A percentile compares a stretch with the other conserved stretches of the same genome.
Evolutionary conservation across 768 basidiomycete species (phyloP).

Genomic region (Collybia mongolica): DNA sequence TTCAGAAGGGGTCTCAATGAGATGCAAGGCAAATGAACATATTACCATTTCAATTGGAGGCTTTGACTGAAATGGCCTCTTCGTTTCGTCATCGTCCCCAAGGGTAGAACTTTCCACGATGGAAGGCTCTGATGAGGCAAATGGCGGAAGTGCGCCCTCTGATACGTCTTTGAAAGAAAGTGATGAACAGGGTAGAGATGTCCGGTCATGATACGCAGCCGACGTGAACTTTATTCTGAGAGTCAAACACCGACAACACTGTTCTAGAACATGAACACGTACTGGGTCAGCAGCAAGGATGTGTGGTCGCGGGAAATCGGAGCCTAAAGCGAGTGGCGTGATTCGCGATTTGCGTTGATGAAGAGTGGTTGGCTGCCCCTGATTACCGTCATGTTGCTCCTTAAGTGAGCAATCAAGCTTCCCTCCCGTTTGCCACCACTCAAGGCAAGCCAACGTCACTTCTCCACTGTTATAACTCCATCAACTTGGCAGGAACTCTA

Average conservation of each 20-base stretch:
- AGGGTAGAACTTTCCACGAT: background rate
- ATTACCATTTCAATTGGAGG: constrained; percentile 56
- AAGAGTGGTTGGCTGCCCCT: constrained; percentile 4
- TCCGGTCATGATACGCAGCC: constrained; percentile 55
- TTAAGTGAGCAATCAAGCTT: constrained; percentile 11
- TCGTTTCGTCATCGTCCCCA: constrained; percentile 2
- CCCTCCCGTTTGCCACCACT: constrained; percentile 55
- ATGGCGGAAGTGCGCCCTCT: constrained; percentile 47
- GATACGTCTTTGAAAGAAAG: constrained; percentile 66
- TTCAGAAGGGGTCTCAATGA: constrained; percentile 58
- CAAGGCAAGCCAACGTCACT: constrained; percentile 54
- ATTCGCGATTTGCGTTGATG: constrained; percentile 18
- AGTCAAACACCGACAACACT: constrained; percentile 1
- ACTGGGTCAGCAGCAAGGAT: constrained; percentile 54
- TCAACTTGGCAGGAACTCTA: constrained; percentile 1
- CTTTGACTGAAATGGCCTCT: constrained; percentile 2
- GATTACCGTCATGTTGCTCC: constrained; percentile 1
- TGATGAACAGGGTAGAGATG: constrained; percentile 50
- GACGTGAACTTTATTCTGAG: constrained; percentile 49
- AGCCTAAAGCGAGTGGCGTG: constrained; percentile 30
- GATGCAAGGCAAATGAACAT: constrained; percentile 75
- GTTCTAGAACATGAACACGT: constrained; percentile 15
- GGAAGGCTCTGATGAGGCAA: constrained; percentile 15
- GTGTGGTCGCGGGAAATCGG: constrained; percentile 29
- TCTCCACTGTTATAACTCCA: constrained; percentile 49